Percentiles rank a stretch among this genome's conserved stretches.
phyloP scores from a whole-genome alignment of 306 rosid genomes.

The Quillaja saponaria region DNA sequence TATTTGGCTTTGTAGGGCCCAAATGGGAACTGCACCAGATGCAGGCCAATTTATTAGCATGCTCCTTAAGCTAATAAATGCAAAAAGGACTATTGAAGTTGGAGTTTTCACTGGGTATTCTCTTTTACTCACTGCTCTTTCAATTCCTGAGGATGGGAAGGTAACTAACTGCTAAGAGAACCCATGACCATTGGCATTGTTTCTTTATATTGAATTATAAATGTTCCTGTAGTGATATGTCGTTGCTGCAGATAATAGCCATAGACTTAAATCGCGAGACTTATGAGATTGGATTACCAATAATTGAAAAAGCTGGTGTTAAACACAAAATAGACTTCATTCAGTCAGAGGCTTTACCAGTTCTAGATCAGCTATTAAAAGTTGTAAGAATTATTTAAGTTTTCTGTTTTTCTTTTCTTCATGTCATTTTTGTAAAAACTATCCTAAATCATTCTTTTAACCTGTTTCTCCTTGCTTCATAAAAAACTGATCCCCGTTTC shows the following conservation, averaged over 20 bases:
- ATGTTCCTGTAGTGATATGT: neutral
- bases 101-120: conserved; percentile 27
- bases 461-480: neutral
- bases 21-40: conserved; percentile 40
- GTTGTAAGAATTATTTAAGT: conserved; percentile 35
- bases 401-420: neutral
- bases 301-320: conserved; percentile 55
- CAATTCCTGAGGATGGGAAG: conserved; percentile 29
- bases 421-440: neutral
- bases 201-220: neutral
- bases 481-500: neutral
- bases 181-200: neutral
- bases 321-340: conserved; percentile 56
- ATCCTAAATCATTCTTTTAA: neutral
- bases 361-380: conserved; percentile 38
- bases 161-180: neutral
- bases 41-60: conserved; percentile 33
- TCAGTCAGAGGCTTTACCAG: conserved; percentile 39
- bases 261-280: conserved; percentile 32
- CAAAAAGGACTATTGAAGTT: conserved; percentile 29
- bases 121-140: conserved; percentile 21
- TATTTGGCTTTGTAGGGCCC: conserved; percentile 16
- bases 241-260: conserved; percentile 35
- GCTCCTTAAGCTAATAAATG: conserved; percentile 35
- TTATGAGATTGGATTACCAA: conserved; percentile 52